Conservation (phyloP, 768 basidiomycete species). For the Rhizopogon salebrosus region DNA sequence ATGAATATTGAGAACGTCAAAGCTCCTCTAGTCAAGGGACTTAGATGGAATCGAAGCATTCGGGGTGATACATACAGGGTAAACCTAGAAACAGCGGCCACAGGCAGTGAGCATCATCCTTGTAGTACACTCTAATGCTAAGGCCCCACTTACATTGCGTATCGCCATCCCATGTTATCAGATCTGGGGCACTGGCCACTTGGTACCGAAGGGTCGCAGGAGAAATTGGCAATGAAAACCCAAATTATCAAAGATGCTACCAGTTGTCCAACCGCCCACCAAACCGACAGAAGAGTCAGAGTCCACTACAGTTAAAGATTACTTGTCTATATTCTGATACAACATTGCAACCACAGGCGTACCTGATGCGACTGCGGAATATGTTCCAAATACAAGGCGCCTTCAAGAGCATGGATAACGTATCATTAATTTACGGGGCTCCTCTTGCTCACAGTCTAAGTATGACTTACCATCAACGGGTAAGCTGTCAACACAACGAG, state of each 20-base stretch:
- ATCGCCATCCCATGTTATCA: slow-evolving; percentile 60
- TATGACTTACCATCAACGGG: slow-evolving; percentile 40
- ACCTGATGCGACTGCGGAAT: slow-evolving; percentile 38
- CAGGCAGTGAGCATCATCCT: slow-evolving; percentile 1
- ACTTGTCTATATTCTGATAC: background rate
- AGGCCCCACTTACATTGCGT: slow-evolving; percentile 34
- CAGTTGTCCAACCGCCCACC: slow-evolving; percentile 50
- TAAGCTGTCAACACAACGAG: slow-evolving; percentile 21
- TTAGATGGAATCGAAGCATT: slow-evolving; percentile 3
- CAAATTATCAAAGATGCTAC: slow-evolving; percentile 48
- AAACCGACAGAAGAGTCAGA: slow-evolving; percentile 49
- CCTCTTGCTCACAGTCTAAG: background rate
- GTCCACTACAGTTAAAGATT: slow-evolving; percentile 34
- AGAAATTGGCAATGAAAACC: slow-evolving; percentile 52
- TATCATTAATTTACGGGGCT: background rate
- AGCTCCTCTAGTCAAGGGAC: slow-evolving; percentile 28
- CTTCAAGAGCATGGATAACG: slow-evolving; percentile 23
- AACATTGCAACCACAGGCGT: background rate
- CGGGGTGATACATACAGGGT: slow-evolving; percentile 30
- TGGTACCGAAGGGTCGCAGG: slow-evolving; percentile 32
- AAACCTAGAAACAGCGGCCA: slow-evolving; percentile 25
- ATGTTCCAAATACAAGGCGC: slow-evolving; percentile 41
- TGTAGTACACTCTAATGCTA: background rate
- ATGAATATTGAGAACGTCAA: slow-evolving; percentile 51
- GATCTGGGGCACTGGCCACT: slow-evolving; percentile 39